Base-by-base conservation (phyloP, 257 asterid species). In the Jacaranda copaia region DNA sequence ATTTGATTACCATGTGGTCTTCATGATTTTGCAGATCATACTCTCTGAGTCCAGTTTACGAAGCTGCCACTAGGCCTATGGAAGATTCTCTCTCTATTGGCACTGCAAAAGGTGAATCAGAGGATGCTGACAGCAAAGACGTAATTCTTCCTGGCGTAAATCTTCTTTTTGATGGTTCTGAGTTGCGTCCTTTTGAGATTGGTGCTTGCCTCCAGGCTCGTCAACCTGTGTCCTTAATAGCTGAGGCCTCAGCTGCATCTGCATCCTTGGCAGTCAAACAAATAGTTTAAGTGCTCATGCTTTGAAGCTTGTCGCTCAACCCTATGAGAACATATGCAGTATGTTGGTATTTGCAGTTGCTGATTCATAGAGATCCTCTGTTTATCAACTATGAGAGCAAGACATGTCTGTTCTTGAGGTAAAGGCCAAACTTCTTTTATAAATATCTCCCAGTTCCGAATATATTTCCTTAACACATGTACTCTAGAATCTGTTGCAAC, bases 171-270 rank as follows among this genome's bases (percentile, higher is more conserved):
- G 99, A 96, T 80, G 99, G 99, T 65, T 85, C 88, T 57, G 97
- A 88, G 84, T 82, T 96, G 85, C 89, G 87, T 46, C 98, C 99
- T 65, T 96, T 93, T 46, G 99, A 96, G 75, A 93, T 96, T 42
- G 97, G 97, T 64, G 97, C 97, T 72, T 96, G 99, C 83, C 87
- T 93, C 79, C 99, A 96, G 88, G 99, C 99, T 88, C 97, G 95
- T 76, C 97, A 88, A 84, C 97, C 97, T 52, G 97, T 90, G 49
- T 86, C 91, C 75, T 88, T 96, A 82, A 90, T 96, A 70, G 88
- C 97, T 12, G 98, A 96, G 83, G 99, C 98, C 13, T 91, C 98
- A 57, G 86, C 94, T 38, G 89, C 94, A 66, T 93, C 97, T 62
- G 85, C 96, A 51, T 80, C 89, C 61, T 82, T 89, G 84, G 84